phyloP scores from a whole-genome alignment of 768 basidiomycete species.

The Coprinellus micaceus region DNA sequence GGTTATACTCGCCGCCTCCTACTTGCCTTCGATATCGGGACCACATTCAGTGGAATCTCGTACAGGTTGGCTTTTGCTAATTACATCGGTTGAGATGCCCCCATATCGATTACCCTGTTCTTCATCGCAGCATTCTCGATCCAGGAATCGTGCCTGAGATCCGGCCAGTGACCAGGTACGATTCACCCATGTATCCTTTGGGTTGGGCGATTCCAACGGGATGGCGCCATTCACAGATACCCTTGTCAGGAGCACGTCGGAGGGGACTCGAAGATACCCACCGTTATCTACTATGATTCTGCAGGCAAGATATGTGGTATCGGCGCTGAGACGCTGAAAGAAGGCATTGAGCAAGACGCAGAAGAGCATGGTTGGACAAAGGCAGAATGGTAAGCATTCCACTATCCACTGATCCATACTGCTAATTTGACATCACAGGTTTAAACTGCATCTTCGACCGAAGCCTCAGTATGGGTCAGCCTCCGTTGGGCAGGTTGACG shows the following conservation, averaged over 20 bases:
- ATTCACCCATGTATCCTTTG: conserved; percentile 6
- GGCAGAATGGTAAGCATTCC: conserved; percentile 32
- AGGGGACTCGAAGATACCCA: conserved; percentile 40
- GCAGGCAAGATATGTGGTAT: conserved; percentile 29
- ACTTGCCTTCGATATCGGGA: conserved; percentile 15
- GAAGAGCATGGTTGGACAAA: conserved; percentile 33
- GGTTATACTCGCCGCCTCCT: conserved; percentile 9
- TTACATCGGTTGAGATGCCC: neutral
- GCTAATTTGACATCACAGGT: conserved; percentile 15
- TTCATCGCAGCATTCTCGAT: conserved; percentile 21
- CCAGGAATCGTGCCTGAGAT: conserved; percentile 24
- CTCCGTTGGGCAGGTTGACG: neutral
- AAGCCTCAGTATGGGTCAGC: neutral
- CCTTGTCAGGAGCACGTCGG: conserved; percentile 37
- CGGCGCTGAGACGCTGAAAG: conserved; percentile 38
- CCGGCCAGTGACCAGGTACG: conserved; percentile 35
- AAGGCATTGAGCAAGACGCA: conserved; percentile 30
- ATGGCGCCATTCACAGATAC: conserved; percentile 14
- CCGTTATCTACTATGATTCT: conserved; percentile 39
- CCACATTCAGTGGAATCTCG: conserved; percentile 16
- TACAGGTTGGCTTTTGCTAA: conserved; percentile 9
- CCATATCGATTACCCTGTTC: neutral
- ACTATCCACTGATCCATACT: conserved; percentile 1
- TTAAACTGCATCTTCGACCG: conserved; percentile 21
- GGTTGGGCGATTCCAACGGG: no score